Evolutionary conservation across 345 rosid species (phyloP).

Genomic region (Euphorbia pulcherrima): DNA sequence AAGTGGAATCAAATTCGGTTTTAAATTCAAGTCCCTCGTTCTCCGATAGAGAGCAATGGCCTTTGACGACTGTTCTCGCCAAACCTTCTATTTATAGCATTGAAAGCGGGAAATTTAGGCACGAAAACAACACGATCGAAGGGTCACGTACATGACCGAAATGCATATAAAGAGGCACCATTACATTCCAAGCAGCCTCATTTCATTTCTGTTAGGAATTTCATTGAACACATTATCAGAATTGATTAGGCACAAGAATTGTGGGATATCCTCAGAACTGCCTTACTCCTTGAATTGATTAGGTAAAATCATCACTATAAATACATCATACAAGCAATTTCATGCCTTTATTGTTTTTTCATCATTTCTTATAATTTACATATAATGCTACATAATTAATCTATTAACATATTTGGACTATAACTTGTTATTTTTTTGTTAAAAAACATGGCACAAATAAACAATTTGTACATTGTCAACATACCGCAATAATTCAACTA

Average conservation of each 20-base stretch:
- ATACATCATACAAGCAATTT: no score
- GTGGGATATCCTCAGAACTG: constrained; percentile 94
- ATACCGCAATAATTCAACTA: no score
- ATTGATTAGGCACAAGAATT: constrained; percentile 90
- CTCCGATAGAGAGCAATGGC: constrained; percentile 48
- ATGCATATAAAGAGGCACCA: constrained; percentile 48
- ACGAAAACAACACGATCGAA: constrained; percentile 37
- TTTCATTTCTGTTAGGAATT: constrained; percentile 51
- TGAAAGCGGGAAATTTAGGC: constrained; percentile 51
- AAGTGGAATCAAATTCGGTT: constrained; percentile 55
- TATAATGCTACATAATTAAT: no score
- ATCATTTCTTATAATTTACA: no score
- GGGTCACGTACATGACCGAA: constrained; percentile 35
- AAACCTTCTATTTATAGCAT: constrained; percentile 47
- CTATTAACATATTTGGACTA: no score
- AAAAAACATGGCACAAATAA: no score
- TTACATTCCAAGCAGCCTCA: constrained; percentile 51
- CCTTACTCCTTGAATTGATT: constrained; percentile 90
- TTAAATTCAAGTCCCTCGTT: constrained; percentile 42
- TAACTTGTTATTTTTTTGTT: no score
- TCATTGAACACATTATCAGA: constrained; percentile 73
- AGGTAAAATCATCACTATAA: no score
- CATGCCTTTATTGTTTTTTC: no score
- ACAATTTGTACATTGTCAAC: no score
- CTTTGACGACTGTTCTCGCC: constrained; percentile 30